Base-by-base conservation (phyloP, 2,329 filamentous ascomycete species). In the Penicillium sp. region DNA sequence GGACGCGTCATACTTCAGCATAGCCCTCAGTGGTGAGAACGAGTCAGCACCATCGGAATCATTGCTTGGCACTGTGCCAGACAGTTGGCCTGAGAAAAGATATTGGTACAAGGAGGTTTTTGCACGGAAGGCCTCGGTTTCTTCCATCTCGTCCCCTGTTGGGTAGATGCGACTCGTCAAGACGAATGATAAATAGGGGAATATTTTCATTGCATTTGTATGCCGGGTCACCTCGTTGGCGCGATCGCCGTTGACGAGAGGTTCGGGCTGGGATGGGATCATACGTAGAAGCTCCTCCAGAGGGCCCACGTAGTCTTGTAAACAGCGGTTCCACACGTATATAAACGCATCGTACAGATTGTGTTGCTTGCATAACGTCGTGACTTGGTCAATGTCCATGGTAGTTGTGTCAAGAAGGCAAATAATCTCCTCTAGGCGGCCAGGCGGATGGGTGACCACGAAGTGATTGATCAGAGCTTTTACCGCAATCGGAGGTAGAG, bases 291-390 rank as follows among this genome's bases (percentile, higher is more conserved):
- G 82, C 58, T 97, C 92, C 63, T 91, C 88, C 54, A 97, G 79
- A 1, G 94, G 93, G 1, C 92, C 95, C 58, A 97, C 87, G 67
- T 95, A 97, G 73, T 99, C 95, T 58, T 81, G 79, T 26, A 99
- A 79, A 2, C 91, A 92, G 72, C 90, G 88, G 57, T 96, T 97
- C 94, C 94, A 99, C 53, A 99, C 89, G 70, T 97, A 97, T 42
- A 95, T 92, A 54, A 97, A 83, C 2, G 94, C 95, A 73, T 99
- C 95, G 69, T 97, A 99, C 4, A 99, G 82, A 61, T 89, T 85
- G 71, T 97, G 87, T 69, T 93, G 88, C 72, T 94, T 96, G 81
- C 94, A 99, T 23, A 99, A 80, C 12, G 84, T 83, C 0, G 93
- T 97, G 55, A 96, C 86, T 73, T 97, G 90, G 70, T 99, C 93